A percentile compares a stretch with the other conserved stretches of the same genome.
phyloP scores from a whole-genome alignment of 1,284 basidiomycete genomes.

The Takashimella tepidaria region DNA sequence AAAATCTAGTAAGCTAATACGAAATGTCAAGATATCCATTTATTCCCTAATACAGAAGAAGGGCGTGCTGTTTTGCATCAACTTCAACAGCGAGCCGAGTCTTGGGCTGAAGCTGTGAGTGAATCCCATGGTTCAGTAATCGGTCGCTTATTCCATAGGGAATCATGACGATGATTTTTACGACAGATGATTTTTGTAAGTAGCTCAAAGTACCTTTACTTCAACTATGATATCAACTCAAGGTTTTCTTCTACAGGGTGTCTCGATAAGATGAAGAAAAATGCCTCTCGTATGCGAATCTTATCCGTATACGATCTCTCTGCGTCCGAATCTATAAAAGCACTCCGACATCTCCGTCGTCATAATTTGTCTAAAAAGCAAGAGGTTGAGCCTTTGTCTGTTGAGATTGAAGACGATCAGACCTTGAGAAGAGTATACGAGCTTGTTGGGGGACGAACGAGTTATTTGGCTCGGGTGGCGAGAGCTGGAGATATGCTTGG shows the following conservation, averaged over 20 bases:
- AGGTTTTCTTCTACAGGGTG: conserved; percentile 49
- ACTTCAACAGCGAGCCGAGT: conserved; percentile 75
- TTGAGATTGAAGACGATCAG: conserved; percentile 38
- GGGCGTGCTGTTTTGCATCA: conserved; percentile 71
- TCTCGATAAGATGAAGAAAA: conserved; percentile 52
- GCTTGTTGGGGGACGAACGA: conserved; percentile 68
- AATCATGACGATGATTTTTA: conserved; percentile 72
- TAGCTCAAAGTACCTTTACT: neutral
- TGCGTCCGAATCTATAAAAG: conserved; percentile 58
- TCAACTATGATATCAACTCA: conserved; percentile 1
- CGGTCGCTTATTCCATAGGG: conserved; percentile 50
- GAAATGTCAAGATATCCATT: conserved; percentile 55
- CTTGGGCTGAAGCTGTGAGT: conserved; percentile 74
- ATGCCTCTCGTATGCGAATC: conserved; percentile 67
- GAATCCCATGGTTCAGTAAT: too few relatives aligned
- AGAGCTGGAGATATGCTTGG: conserved; percentile 58
- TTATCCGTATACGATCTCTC: conserved; percentile 68
- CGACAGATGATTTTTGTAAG: conserved; percentile 69
- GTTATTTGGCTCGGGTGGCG: conserved; percentile 64
- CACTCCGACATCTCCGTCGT: conserved; percentile 56
- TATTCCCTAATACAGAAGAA: conserved; percentile 72
- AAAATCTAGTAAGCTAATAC: neutral
- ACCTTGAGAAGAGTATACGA: conserved; percentile 55
- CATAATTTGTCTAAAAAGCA: conserved; percentile 28
- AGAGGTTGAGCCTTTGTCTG: conserved; percentile 15